Conservation (phyloP, 352 stramenopile species). For the Globisporangium sylvaticum region DNA sequence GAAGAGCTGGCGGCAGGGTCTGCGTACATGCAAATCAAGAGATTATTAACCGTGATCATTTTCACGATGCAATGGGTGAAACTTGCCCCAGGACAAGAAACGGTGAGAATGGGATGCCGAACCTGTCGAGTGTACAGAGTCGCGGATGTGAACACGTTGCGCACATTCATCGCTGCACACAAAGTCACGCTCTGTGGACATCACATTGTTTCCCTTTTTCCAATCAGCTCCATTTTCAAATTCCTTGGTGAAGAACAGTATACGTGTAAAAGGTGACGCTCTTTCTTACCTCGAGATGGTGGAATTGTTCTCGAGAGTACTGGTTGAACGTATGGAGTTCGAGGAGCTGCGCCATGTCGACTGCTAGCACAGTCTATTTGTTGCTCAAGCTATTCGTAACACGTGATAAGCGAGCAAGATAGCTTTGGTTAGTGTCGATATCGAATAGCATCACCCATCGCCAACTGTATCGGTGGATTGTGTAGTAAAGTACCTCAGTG, state of each 20-base stretch:
- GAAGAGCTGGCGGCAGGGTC: constrained; percentile 41
- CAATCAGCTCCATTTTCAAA: constrained; percentile 2
- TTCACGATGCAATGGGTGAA: no score
- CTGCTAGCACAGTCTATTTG: constrained; percentile 57
- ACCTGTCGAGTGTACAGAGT: constrained; percentile 45
- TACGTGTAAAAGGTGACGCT: neutral
- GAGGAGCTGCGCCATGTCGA: constrained; percentile 63
- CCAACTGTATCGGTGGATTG: neutral
- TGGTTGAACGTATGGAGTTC: constrained; percentile 67
- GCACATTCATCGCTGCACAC: constrained; percentile 60
- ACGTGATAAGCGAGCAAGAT: constrained; percentile 1
- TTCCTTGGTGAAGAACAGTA: neutral
- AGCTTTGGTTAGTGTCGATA: neutral
- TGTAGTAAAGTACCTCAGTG: constrained; percentile 34
- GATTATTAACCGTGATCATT: neutral
- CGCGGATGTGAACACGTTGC: constrained; percentile 60
- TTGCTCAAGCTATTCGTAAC: constrained; percentile 28
- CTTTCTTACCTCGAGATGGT: constrained; percentile 48
- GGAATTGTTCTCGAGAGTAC: constrained; percentile 56
- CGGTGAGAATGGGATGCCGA: neutral
- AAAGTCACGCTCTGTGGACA: constrained; percentile 43
- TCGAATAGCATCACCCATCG: neutral
- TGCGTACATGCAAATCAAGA: constrained; percentile 11
- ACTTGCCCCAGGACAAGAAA: neutral
- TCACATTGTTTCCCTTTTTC: neutral